These are phyloP conservation scores for Lobosporangium transversale DNA, from an alignment of 192 early-diverging fungal species.

Conservation along the genomic window DNA sequence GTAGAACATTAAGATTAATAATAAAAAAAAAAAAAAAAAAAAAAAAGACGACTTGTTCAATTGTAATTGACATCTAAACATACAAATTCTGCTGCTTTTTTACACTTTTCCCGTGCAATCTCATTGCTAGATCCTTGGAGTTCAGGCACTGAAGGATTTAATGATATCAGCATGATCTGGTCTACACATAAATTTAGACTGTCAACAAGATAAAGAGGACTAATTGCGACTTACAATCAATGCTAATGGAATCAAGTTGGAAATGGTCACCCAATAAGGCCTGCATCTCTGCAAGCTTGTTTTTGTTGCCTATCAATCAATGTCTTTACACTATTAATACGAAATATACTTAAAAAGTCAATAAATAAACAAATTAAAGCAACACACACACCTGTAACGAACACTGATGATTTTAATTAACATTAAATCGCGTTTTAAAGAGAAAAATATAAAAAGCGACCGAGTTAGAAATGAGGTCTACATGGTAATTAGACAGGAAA, in stretches of 20 bases:
- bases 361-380: too few species aligned
- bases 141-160: slow-evolving; percentile 86
- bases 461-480: too few species aligned
- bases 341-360: too few species aligned
- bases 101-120: slow-evolving; percentile 84
- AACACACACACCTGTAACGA: slow-evolving; percentile 15
- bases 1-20: too few species aligned
- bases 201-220: background rate
- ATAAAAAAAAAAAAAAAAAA: too few species aligned
- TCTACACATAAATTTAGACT: background rate
- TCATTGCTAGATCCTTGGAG: slow-evolving; percentile 86
- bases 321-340: background rate
- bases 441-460: too few species aligned
- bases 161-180: too few species aligned
- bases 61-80: too few species aligned
- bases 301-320: slow-evolving; percentile 81
- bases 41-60: too few species aligned
- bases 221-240: slow-evolving; percentile 69
- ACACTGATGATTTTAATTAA: too few species aligned
- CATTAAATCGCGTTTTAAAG: too few species aligned
- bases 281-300: slow-evolving; percentile 93
- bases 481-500: too few species aligned
- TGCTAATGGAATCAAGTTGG: slow-evolving; percentile 69
- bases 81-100: slow-evolving; percentile 73
- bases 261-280: slow-evolving; percentile 77